Base-by-base conservation (phyloP, 2,329 filamentous ascomycete genomes). In the Aspergillus niger region DNA sequence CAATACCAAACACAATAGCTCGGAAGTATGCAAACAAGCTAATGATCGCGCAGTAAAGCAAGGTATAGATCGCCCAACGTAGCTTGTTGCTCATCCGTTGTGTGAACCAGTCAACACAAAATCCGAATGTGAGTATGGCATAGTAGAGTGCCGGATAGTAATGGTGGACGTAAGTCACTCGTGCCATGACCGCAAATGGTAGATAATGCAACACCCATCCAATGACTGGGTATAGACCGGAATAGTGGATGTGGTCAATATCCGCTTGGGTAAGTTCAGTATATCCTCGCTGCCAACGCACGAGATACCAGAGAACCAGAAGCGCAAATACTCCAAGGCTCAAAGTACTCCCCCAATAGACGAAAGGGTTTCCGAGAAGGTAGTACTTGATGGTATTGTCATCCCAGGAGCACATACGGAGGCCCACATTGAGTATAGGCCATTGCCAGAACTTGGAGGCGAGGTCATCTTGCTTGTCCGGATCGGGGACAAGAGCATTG, bases 141-240 rank as follows among this genome's bases (percentile, higher is more conserved):
- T 98, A 99, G 82, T 98, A 99, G 10, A 99, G 86, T 8, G 95
- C 95, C 10, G 95, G 95, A 78, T 98, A 99, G 83, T 99, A 99
- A 81, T 99, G 95, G 78, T 99, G 95, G 57, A 99, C 95, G 73
- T 99, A 99, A 15, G 95, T 99, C 63, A 99, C 95, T 83, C 95
- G 91, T 10, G 92, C 95, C 96, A 99, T 99, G 73, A 95, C 87
- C 71, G 97, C 86, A 78, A 98, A 99, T 0, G 95, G 95, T 64
- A 97, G 80, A 76, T 97, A 99, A 80, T 99, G 95, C 52, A 99
- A 84, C 78, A 97, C 89, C 95, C 95, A 99, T 64, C 95, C 95
- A 58, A 95, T 85, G 59, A 94, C 83, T 8, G 95, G 94, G 77
- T 99, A 99, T 60, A 99, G 74, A 52, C 91, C 95, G 10, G 93